Evolutionary conservation across 2,329 filamentous ascomycete species (phyloP), one percentile per base, ranked within the genome.

Genomic region (Fusarium devonianum): DNA sequence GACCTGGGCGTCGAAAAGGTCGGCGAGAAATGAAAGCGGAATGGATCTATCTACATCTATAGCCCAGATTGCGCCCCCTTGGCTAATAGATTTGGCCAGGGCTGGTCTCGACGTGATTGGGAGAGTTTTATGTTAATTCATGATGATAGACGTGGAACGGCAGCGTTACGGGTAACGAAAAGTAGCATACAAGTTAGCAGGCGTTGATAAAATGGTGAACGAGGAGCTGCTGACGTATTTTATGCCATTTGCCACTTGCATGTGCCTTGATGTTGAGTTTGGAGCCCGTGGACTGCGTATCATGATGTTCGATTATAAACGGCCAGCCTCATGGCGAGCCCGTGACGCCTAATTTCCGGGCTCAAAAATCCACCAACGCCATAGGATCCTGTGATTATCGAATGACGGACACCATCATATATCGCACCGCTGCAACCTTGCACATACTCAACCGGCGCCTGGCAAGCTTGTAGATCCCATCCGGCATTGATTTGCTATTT

Each of bases 21-120:
- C 21, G 34, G 40, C 23, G 29, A 30, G 36, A 43, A 32, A 13
- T 34, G 45, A 48, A 44, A 43, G n/a, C n/a, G n/a, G n/a, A n/a
- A n/a, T n/a, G n/a, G 48, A 61, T 61, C 39, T 49, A 61, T 59
- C 49, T 56, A 37, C 52, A 59, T 53, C 45, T 57, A 48, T 53
- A 41, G 39, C 53, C 53, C 50, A 57, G 50, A 64, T 61, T 57
- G 53, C 62, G 58, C 62, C 62, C 60, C 57, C 53, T 58, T 44
- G 46, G 32, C 43, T 33, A 25, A 40, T 44, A 7, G 34, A 47
- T n/a, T 35, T 19, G 37, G 53, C 11, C 16, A 40, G 52, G 62
- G 62, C 53, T 48, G 62, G 62, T 58, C 62, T 42, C 36, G 62
- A 49, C 53, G 62, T 47, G 52, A 52, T 61, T 58, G 62, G 49